Conservation (phyloP, 2,329 filamentous ascomycete species). For the Penicillium sp. region DNA sequence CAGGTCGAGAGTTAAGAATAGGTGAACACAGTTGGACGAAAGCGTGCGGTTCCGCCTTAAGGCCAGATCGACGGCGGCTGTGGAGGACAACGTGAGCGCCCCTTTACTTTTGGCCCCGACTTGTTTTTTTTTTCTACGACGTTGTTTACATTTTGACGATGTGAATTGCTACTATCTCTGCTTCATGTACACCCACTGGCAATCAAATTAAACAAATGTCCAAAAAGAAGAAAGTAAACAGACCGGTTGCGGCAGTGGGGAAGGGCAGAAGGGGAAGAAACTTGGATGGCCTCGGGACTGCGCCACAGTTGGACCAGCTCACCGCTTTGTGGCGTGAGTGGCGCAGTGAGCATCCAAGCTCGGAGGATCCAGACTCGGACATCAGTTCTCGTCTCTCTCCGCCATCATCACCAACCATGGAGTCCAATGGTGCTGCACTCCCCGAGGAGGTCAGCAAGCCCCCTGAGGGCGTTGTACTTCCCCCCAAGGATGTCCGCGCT, state of each 20-base stretch:
- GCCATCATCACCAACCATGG: constrained; percentile 33
- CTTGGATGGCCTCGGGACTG: constrained; percentile 2
- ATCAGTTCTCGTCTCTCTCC: constrained; percentile 8
- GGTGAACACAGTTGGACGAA: constrained; percentile 34
- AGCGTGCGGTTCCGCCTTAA: constrained; percentile 31
- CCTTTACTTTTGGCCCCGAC: constrained; percentile 17
- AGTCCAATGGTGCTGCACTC: constrained; percentile 44
- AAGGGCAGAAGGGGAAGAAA: background rate
- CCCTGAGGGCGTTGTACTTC: constrained; percentile 80
- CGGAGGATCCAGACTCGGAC: background rate
- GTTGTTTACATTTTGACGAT: background rate
- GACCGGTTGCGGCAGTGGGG: background rate
- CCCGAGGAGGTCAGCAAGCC: constrained; percentile 70
- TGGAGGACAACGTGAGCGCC: constrained; percentile 20
- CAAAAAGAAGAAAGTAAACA: constrained; percentile 3
- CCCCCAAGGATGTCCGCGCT: constrained; percentile 78
- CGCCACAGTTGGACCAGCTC: background rate
- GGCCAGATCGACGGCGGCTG: constrained; percentile 38
- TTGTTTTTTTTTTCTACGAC: background rate
- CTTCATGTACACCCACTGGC: too few species aligned
- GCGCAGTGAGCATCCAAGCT: constrained; percentile 4
- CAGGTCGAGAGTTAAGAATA: constrained; percentile 23
- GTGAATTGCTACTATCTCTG: too few species aligned
- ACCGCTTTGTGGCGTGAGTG: constrained; percentile 8
- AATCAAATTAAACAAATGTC: too few species aligned